phyloP scores from a whole-genome alignment of 352 stramenopile species.

The Halophytophthora batemanensis region DNA sequence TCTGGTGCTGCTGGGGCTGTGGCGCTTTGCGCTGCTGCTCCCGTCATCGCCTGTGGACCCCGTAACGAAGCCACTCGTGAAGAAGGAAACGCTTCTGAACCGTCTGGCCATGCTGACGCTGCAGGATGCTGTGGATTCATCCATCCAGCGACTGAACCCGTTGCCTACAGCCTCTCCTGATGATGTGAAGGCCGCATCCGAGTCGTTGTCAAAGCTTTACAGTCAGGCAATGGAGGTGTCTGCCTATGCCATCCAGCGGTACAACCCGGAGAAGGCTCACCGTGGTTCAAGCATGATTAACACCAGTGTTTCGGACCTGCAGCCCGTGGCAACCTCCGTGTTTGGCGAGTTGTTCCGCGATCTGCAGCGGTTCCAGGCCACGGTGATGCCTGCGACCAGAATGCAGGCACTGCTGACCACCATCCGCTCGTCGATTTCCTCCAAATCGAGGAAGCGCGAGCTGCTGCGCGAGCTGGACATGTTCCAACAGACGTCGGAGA shows the following conservation, averaged over 20 bases:
- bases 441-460: slow-evolving; percentile 51
- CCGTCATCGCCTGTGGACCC: slow-evolving; percentile 96
- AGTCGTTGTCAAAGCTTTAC: slow-evolving; percentile 18
- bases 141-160: slow-evolving; percentile 54
- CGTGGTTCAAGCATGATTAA: slow-evolving; percentile 13
- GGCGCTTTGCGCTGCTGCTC: slow-evolving; percentile 91
- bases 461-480: slow-evolving; percentile 83
- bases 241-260: slow-evolving; percentile 53
- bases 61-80: slow-evolving; percentile 91
- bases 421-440: slow-evolving; percentile 29
- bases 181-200: slow-evolving; percentile 8
- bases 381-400: slow-evolving; percentile 66
- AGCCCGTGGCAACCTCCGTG: slow-evolving; percentile 31
- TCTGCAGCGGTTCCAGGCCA: slow-evolving; percentile 65
- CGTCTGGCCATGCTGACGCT: slow-evolving; percentile 76
- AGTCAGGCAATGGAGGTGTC: slow-evolving; percentile 28
- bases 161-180: slow-evolving; percentile 27
- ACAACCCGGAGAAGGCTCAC: slow-evolving; percentile 18
- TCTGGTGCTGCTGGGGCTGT: slow-evolving; percentile 91
- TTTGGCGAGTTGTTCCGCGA: slow-evolving; percentile 82
- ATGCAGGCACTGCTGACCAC: slow-evolving; percentile 46
- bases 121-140: slow-evolving; percentile 51
- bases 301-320: slow-evolving; percentile 16
- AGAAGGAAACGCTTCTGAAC: slow-evolving; percentile 91
- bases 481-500: slow-evolving; percentile 87